Evolutionary conservation across 495 filamentous ascomycete species (phyloP), one percentile per base, ranked within the genome.

Genomic region (Neurospora sp.): DNA sequence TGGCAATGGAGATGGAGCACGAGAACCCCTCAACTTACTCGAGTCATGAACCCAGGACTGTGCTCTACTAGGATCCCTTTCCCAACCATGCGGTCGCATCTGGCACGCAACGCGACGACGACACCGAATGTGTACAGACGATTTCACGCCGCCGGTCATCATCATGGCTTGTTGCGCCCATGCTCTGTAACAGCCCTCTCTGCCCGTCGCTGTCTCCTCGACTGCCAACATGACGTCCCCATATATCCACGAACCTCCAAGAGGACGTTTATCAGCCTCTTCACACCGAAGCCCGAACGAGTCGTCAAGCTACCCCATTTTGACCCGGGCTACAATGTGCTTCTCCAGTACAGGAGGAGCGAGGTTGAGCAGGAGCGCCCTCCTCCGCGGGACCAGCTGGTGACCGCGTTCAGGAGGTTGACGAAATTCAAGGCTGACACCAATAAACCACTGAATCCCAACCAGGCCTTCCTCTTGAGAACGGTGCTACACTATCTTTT

Each of bases 61-160:
- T 41, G 74, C 72, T 45, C 16, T 39, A 74, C 40, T 76, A 80
- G 73, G 70, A 65, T 73, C 71, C 69, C 71, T 79, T 74, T 80
- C 75, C 77, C 81, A 65, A 77, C 81, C 74, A 96, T 96, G 94
- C 92, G 91, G 78, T 94, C 93, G 81, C 91, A 93, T 78, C 87
- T 97, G 75, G 90, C 92, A 69, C 88, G 91, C 81, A 82, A 65
- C 27, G 53, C 53, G 53, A 65, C 53, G 53, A 65, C 53, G 53
- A 65, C 53, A 65, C 27, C 53, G 53, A 65, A 87, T 79, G 90
- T 93, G 75, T 92, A 94, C 79, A 87, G 88, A 72, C 87, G 88
- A 75, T 85, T 95, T 71, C 84, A 92, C 73, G 85, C 89, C 77
- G 89, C 89, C 81, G 22, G 22, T 16, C 22, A 27, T 65, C 53